Percentiles rank a stretch among this genome's conserved stretches.
Evolutionary conservation across 371 early-diverging fungal genomes (phyloP).

Genomic region (Rhizopus sp.): DNA sequence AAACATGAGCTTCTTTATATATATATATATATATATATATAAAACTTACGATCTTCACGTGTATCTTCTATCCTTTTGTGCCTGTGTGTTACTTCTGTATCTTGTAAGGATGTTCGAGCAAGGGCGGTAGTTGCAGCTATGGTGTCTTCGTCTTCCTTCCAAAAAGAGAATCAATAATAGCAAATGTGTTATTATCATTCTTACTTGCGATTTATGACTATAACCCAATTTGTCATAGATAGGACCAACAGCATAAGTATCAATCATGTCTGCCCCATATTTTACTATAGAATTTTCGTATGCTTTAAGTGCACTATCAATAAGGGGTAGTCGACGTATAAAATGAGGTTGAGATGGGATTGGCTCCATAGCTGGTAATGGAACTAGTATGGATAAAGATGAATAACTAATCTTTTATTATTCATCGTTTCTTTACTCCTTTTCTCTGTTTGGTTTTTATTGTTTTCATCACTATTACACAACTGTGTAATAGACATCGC

Average conservation of each 20-base stretch:
- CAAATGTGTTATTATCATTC: slow-evolving; percentile 13
- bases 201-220: slow-evolving; percentile 14
- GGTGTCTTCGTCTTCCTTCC: slow-evolving; percentile 37
- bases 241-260: slow-evolving; percentile 57
- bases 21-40: too few relatives aligned
- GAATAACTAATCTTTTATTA: not conserved
- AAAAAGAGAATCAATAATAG: not conserved
- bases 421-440: too few relatives aligned
- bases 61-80: too few relatives aligned
- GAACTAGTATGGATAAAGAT: not conserved
- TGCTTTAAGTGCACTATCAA: slow-evolving; percentile 72
- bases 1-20: not conserved
- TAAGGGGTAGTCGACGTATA: slow-evolving; percentile 76
- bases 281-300: slow-evolving; percentile 71
- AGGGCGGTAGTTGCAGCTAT: slow-evolving; percentile 37
- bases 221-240: slow-evolving; percentile 47
- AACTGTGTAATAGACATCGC: slow-evolving; percentile 11
- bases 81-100: slow-evolving; percentile 12
- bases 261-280: slow-evolving; percentile 78
- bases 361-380: slow-evolving; percentile 5
- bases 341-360: slow-evolving; percentile 44
- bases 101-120: slow-evolving; percentile 35
- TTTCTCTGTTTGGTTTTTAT: too few relatives aligned
- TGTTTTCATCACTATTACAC: too few relatives aligned
- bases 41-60: slow-evolving; percentile 5